Evolutionary conservation across 2,329 filamentous ascomycete genomes (phyloP), one percentile per base, ranked within the genome.

Genomic region (Blumeria hordei): DNA sequence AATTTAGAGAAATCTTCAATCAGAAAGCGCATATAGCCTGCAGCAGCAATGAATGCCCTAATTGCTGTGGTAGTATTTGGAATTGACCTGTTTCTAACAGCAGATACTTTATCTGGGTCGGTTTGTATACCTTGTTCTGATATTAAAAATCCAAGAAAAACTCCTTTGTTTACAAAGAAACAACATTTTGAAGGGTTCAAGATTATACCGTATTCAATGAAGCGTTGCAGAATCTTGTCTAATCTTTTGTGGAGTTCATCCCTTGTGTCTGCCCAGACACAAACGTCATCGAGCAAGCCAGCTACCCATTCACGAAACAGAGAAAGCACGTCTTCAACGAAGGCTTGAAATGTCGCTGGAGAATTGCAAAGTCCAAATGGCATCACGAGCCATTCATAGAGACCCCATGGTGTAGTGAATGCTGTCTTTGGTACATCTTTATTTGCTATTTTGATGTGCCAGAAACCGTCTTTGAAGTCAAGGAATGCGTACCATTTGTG

Each of bases 351-450:
- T 5, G 43, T 54, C 7, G 54, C 35, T 4, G 49, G 54, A 5
- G 32, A 35, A 28, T 54, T 57, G 10, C 16, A 33, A 6, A 57
- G 32, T 11, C 54, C 41, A 28, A 57, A 57, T 10, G 49, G 54
- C 37, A 57, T n/a, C 7, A 57, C 54, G 7, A 39, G 43, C n/a
- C 18, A 56, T 28, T 54, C 21, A 44, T 41, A 54, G 14, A 44
- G 18, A 11, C 18, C 6, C 11, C 14, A 43, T 9, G 11, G 34
- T 9, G 16, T 28, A 33, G 9, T 54, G 33, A 54, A 54, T 12
- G 52, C 35, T 21, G 36, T 54, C 34, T 28, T 43, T 32, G 41
- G 41, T 45, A 45, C 21, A 16, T 45, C 41, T 9, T 45, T 6
- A 16, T 50, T 28, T 14, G 18, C 18, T 14, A 50, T 32, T 28